Base-by-base conservation (phyloP, 2,329 filamentous ascomycete species). In the Colletotrichum filicis region DNA sequence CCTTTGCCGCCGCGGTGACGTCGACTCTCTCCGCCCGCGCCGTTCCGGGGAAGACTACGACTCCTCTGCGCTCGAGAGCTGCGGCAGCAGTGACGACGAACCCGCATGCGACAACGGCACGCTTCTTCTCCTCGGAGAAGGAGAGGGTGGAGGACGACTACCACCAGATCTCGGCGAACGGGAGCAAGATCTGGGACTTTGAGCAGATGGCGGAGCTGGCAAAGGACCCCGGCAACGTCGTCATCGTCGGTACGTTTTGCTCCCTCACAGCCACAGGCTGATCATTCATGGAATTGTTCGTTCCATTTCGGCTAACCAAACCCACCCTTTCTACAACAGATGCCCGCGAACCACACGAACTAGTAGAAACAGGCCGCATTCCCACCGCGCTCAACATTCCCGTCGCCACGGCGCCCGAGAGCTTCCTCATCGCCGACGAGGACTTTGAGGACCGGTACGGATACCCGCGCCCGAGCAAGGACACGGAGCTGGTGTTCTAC, bases 371-470 rank as follows among this genome's bases (percentile, higher is more conserved):
- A 9, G 93, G 93, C 75, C 89, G 85, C 74, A 98, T 99, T 79
- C 97, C 97, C 1, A 89, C 89, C 58, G 92, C 95, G 1, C 85
- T 96, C 78, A 96, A 96, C 85, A 90, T 99, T 61, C 96, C 97
- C 63, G 88, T 98, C 75, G 89, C 87, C 8, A 92, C 92, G 6
- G 88, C 91, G 55, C 92, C 95, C 1, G 95, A 98, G 82, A 92
- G 92, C 72, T 92, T 97, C 78, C 93, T 95, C 82, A 88, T 98
- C 8, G 81, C 87, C 0, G 86, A 88, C 0, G 93, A 94, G 14
- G 95, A 98, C 75, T 98, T 98, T 79, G 89, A 93, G 79, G 94
- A 95, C 73, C 85, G 92, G 19, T 95, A 95, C 82, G 95, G 95
- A 4, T 97, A 93, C 79, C 84, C 87, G 72, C 93, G 94, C 74